Evolutionary conservation across 768 basidiomycete genomes (phyloP).

Genomic region (Termitomyces eurrhizus): DNA sequence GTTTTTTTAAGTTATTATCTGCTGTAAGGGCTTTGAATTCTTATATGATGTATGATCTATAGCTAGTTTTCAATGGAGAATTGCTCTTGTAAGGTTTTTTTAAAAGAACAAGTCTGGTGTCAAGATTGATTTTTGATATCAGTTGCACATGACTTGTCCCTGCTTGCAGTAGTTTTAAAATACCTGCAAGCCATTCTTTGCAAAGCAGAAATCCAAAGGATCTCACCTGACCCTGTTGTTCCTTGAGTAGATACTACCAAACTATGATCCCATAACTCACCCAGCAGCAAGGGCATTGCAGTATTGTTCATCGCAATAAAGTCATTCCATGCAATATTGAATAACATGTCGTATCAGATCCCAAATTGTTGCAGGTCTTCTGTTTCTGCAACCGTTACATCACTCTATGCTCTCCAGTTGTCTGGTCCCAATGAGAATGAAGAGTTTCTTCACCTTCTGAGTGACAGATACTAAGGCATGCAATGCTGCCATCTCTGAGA

Average conservation of each 20-base stretch:
- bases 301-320: slow-evolving; percentile 91
- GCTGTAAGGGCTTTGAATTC: no score
- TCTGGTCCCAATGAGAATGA: slow-evolving; percentile 60
- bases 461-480: slow-evolving; percentile 88
- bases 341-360: slow-evolving; percentile 63
- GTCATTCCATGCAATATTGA: slow-evolving; percentile 69
- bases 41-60: no score
- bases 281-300: slow-evolving; percentile 73
- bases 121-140: no score
- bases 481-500: slow-evolving; percentile 74
- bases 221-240: slow-evolving; percentile 47
- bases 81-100: no score
- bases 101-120: no score
- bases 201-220: slow-evolving; percentile 90
- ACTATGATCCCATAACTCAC: slow-evolving; percentile 92
- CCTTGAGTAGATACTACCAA: slow-evolving; percentile 58
- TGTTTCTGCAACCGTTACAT: slow-evolving; percentile 17
- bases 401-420: slow-evolving; percentile 61
- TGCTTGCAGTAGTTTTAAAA: slow-evolving; percentile 25
- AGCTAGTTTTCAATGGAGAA: no score
- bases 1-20: no score
- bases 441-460: slow-evolving; percentile 75
- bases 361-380: slow-evolving; percentile 52
- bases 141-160: no score
- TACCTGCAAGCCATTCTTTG: slow-evolving; percentile 61